Evolutionary conservation across 495 filamentous ascomycete species (phyloP).

Genomic region (Aspergillus bertholletiae): DNA sequence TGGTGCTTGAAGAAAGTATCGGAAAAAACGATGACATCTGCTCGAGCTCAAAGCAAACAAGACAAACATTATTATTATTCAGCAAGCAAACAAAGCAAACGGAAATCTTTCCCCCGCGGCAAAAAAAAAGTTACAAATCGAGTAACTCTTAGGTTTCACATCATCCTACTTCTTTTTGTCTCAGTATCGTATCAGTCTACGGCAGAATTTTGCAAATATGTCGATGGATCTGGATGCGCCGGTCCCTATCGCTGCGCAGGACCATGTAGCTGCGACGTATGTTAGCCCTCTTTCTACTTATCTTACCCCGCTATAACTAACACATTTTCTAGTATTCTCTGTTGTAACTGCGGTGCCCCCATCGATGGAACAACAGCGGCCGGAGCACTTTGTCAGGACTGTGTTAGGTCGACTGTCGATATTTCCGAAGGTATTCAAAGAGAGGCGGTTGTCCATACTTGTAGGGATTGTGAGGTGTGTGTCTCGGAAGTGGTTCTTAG

Average conservation of each 20-base stretch:
- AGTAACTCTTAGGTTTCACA: neutral
- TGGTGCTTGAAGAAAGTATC: neutral
- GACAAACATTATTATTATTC: conserved; percentile 9
- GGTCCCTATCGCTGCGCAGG: conserved; percentile 51
- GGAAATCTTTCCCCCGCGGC: neutral
- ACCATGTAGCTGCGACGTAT: conserved; percentile 59
- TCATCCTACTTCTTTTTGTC: neutral
- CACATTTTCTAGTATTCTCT: conserved; percentile 69
- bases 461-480: conserved; percentile 53
- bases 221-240: conserved; percentile 71
- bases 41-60: conserved; percentile 9
- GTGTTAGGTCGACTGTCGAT: conserved; percentile 87
- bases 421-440: conserved; percentile 66
- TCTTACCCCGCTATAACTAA: conserved; percentile 9
- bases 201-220: conserved; percentile 35
- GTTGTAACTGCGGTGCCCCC: conserved; percentile 90
- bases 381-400: conserved; percentile 89
- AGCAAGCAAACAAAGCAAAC: conserved; percentile 9
- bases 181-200: neutral
- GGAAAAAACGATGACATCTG: neutral
- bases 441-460: neutral
- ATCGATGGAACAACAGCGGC: conserved; percentile 86
- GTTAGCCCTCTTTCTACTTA: conserved; percentile 22
- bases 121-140: neutral
- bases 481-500: conserved; percentile 71